These are phyloP conservation scores for Lactarius pseudohatsudake DNA, from an alignment of 768 basidiomycete genomes.

Conservation along the genomic window DNA sequence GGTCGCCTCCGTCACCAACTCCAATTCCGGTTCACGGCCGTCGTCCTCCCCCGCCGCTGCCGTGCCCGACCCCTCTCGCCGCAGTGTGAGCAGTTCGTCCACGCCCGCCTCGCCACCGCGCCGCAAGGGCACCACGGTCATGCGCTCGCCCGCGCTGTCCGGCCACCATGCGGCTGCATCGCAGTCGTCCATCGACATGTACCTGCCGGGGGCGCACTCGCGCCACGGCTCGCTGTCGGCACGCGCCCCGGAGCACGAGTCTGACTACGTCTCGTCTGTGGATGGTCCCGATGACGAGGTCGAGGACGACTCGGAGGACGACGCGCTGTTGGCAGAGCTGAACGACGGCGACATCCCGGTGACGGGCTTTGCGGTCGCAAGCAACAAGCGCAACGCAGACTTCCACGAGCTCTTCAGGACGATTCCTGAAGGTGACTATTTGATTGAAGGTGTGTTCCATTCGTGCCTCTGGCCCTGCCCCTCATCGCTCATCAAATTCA, in stretches of 20 bases:
- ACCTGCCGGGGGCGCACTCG: constrained; percentile 29
- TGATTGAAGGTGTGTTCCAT: constrained; percentile 82
- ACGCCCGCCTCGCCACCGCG: constrained; percentile 10
- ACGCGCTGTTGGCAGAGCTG: constrained; percentile 36
- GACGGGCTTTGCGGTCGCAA: constrained; percentile 96
- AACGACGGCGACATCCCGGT: constrained; percentile 82
- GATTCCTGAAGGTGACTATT: constrained; percentile 93
- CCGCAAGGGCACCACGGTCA: constrained; percentile 8
- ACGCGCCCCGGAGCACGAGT: constrained; percentile 31
- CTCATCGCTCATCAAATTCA: constrained; percentile 15
- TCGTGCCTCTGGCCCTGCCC: not conserved
- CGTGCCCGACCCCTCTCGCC: constrained; percentile 18
- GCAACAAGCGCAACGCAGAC: constrained; percentile 89
- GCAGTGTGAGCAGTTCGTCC: not conserved
- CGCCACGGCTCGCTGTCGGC: constrained; percentile 31
- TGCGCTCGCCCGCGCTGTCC: constrained; percentile 22
- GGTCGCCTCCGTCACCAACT: constrained; percentile 65
- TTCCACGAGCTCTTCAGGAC: constrained; percentile 91
- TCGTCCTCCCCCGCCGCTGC: constrained; percentile 15
- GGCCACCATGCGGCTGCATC: constrained; percentile 19
- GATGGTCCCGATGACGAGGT: constrained; percentile 33
- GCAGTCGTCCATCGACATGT: constrained; percentile 29
- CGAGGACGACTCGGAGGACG: constrained; percentile 37
- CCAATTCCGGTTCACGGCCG: constrained; percentile 44
- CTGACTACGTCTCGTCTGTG: constrained; percentile 27